Evolutionary conservation across 1,284 basidiomycete genomes (phyloP).

Genomic region (Limonomyces culmigenus): DNA sequence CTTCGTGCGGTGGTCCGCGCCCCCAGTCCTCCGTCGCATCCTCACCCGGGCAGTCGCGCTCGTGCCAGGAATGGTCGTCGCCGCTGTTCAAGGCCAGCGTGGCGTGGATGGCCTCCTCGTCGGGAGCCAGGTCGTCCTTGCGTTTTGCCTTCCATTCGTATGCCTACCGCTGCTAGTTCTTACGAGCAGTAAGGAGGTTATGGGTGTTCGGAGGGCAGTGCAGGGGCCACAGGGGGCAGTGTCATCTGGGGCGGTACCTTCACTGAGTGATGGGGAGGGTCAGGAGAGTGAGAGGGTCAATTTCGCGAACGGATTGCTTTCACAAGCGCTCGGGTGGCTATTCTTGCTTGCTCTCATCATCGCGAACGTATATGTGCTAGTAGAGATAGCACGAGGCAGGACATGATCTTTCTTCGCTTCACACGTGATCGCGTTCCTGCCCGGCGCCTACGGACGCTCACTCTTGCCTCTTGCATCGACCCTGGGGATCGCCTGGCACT

Average conservation of each 20-base stretch:
- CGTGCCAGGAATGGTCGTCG: constrained; percentile 75
- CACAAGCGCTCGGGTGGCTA: constrained; percentile 34
- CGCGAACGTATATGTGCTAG: constrained; percentile 54
- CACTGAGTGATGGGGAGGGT: neutral
- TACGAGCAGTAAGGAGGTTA: constrained; percentile 52
- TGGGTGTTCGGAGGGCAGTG: constrained; percentile 34
- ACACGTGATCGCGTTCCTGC: too few species aligned
- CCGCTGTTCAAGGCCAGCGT: constrained; percentile 51
- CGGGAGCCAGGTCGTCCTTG: constrained; percentile 76
- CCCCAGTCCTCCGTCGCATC: constrained; percentile 71
- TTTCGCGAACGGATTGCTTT: constrained; percentile 44
- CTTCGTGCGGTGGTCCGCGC: constrained; percentile 81
- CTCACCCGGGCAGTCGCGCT: constrained; percentile 76
- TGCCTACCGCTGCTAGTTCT: constrained; percentile 67
- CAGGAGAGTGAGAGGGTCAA: constrained; percentile 18
- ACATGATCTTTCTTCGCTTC: too few species aligned
- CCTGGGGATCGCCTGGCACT: too few species aligned
- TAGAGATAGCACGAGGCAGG: too few species aligned
- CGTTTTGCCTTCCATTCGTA: constrained; percentile 80
- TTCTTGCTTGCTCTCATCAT: constrained; percentile 48
- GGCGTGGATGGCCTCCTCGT: constrained; percentile 79
- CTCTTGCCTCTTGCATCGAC: too few species aligned
- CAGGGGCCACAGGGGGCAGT: neutral
- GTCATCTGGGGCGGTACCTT: constrained; percentile 2
- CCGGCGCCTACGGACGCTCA: too few species aligned